phyloP scores from a whole-genome alignment of 768 basidiomycete genomes.

The Mycena haematopus region DNA sequence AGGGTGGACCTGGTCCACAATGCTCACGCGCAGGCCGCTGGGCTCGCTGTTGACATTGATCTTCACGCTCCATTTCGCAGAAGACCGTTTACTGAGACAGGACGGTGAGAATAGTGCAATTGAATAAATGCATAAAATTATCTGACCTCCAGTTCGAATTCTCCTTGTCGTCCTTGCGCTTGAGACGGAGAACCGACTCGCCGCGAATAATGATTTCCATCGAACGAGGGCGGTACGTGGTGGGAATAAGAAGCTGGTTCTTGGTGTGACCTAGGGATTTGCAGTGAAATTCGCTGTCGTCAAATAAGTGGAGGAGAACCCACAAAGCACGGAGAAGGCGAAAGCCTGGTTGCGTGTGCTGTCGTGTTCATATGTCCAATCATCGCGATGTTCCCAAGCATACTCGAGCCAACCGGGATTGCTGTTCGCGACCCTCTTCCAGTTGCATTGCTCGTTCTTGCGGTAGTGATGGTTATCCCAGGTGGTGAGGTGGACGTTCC shows the following conservation, averaged over 20 bases:
- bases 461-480: constrained; percentile 9
- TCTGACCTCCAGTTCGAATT: constrained; percentile 11
- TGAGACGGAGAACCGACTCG: constrained; percentile 18
- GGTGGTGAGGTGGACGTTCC: constrained; percentile 19
- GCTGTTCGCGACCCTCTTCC: constrained; percentile 5
- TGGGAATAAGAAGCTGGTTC: constrained; percentile 23
- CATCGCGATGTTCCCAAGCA: constrained; percentile 21
- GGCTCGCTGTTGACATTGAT: constrained; percentile 4
- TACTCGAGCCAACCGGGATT: constrained; percentile 14
- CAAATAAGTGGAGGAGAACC: background rate
- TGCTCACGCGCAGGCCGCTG: constrained; percentile 15
- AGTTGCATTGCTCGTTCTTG: constrained; percentile 12
- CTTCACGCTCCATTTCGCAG: constrained; percentile 19
- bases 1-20: constrained; percentile 9
- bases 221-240: constrained; percentile 6
- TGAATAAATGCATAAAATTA: background rate
- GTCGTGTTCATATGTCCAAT: constrained; percentile 22
- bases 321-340: constrained; percentile 9
- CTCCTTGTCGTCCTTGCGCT: background rate
- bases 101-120: background rate
- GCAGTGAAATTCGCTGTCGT: background rate
- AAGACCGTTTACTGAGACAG: constrained; percentile 13
- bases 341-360: constrained; percentile 6
- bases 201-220: constrained; percentile 22
- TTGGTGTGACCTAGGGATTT: constrained; percentile 19